These are phyloP conservation scores for Pseudogymnoascus verrucosus DNA, from an alignment of 2,329 filamentous ascomycete genomes.

Conservation along the genomic window DNA sequence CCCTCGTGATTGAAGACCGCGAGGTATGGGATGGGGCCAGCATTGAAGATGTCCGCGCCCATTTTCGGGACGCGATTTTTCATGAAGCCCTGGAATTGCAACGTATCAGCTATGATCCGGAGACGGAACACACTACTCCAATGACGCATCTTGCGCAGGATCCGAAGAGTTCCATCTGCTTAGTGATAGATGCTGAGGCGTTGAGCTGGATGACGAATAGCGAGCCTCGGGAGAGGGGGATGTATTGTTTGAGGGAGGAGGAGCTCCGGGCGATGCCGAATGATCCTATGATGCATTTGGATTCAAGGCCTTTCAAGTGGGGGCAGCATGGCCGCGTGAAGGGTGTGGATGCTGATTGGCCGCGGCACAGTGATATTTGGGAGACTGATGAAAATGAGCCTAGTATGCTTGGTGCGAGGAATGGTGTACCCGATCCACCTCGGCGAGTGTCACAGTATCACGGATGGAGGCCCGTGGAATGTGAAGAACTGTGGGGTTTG, in stretches of 20 bases:
- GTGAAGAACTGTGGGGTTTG: background rate
- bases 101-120: background rate
- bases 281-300: background rate
- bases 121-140: background rate
- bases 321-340: background rate
- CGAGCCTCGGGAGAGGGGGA: background rate
- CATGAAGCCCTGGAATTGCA: background rate
- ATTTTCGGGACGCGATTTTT: constrained; percentile 3
- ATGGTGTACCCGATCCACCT: background rate
- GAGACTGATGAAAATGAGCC: background rate
- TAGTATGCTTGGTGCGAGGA: background rate
- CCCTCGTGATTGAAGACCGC: background rate
- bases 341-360: background rate
- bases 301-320: background rate
- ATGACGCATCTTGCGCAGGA: background rate
- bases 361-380: background rate
- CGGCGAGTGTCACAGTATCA: background rate
- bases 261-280: background rate
- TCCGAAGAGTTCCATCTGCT: background rate
- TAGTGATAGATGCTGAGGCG: background rate
- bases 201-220: background rate
- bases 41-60: background rate
- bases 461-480: background rate
- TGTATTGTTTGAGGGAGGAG: background rate
- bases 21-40: background rate